phyloP scores from a whole-genome alignment of 2,329 filamentous ascomycete genomes.

The Aureobasidium subglaciale region DNA sequence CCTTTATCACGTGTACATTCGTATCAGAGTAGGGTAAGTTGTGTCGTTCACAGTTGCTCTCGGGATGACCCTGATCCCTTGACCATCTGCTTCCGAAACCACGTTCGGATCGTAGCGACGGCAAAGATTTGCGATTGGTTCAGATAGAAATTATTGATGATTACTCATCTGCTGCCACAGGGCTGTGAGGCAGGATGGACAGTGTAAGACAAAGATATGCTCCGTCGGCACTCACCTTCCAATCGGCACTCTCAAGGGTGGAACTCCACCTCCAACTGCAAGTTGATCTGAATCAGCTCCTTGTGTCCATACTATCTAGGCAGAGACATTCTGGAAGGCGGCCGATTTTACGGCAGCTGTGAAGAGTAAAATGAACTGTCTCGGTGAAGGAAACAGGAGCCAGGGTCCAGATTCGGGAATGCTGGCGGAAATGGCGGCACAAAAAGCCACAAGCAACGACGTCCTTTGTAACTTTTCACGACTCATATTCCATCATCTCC shows the following conservation, averaged over 20 bases:
- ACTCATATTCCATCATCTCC: constrained; percentile 3
- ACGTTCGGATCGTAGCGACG: background rate
- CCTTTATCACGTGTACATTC: no score
- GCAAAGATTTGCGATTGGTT: background rate
- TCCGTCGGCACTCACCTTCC: background rate
- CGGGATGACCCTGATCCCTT: background rate
- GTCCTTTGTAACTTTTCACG: background rate
- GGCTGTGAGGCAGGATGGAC: background rate
- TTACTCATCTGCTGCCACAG: background rate
- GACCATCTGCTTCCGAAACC: background rate
- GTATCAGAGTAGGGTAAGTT: background rate
- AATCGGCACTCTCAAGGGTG: background rate
- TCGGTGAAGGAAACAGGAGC: background rate
- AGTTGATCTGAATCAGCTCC: background rate
- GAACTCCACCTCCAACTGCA: background rate
- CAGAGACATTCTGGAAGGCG: background rate
- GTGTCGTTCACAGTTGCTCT: background rate
- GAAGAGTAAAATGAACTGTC: background rate
- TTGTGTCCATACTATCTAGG: background rate
- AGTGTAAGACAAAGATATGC: background rate
- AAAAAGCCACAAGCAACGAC: background rate
- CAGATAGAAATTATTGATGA: background rate
- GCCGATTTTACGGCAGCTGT: background rate
- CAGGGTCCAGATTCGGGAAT: background rate
- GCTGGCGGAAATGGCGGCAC: background rate